Evolutionary conservation across 192 early-diverging fungal species (phyloP), one percentile per base, ranked within the genome.

Genomic region (Coemansia sp.): DNA sequence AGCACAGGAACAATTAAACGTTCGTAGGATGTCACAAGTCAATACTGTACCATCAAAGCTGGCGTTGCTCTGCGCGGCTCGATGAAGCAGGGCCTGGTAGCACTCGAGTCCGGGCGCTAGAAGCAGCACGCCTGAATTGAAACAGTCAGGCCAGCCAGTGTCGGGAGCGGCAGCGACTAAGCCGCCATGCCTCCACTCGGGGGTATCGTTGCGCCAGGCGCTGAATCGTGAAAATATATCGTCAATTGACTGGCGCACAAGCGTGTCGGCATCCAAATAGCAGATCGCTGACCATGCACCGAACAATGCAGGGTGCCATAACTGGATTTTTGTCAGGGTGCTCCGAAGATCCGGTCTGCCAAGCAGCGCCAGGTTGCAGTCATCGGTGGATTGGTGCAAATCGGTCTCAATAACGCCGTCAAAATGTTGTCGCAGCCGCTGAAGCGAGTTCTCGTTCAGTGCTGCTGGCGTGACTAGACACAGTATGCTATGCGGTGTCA

Each of bases 121-220:
- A 50, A 81, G 48, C 84, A 98, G 90, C 2, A 98, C 93, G 5
- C 94, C 96, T 48, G 96, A 96, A 72, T 98, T 98, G 82, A 98
- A 98, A 62, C 89, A 92, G 70, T 98, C 96, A 0, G 96, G 96
- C 96, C 96, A 98, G 1, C 94, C 94, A 22, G 90, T 90, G 57
- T 98, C 96, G 5, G 94, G 91, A 5, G 93, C 86, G 4, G 96
- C 94, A 3, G 92, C 90, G 75, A 96, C 88, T 48, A 80, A 69
- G 5, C 69, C 84, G 57, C 84, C 83, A 2, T 72, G 63, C 19
- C 62, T 72, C 75, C 65, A 84, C 75, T 3, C 77, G 68, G 52
- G 21, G 4, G 15, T 15, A 35, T 50, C 56, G 14, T 39, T 56
- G 67, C 70, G 66, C 79, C 79, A 81, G 19, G 35, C 32, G 48